Conservation (phyloP, 495 filamentous ascomycete species). For the Penicillium soppii region DNA sequence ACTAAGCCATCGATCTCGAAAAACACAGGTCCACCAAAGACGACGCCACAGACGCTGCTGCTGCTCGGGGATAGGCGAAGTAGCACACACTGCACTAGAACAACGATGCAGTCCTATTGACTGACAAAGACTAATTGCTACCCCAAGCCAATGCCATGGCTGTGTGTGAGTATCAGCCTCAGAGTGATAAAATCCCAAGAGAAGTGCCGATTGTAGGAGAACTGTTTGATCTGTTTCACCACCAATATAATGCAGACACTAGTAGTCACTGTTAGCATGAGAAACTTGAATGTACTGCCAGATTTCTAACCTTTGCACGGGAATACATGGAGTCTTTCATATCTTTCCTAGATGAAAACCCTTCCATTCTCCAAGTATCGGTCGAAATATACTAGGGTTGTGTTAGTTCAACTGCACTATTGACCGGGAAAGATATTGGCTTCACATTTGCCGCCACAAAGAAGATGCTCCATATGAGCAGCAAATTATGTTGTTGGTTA, state of each 20-base stretch:
- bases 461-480: constrained; percentile 45
- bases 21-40: constrained; percentile 42
- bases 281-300: background rate
- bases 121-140: constrained; percentile 34
- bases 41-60: constrained; percentile 37
- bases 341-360: constrained; percentile 32
- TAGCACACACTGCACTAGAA: constrained; percentile 16
- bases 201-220: constrained; percentile 36
- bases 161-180: constrained; percentile 34
- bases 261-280: background rate
- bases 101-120: constrained; percentile 35
- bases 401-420: constrained; percentile 17
- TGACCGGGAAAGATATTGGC: background rate
- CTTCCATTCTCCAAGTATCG: constrained; percentile 25
- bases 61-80: constrained; percentile 18
- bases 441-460: constrained; percentile 37
- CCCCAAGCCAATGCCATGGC: constrained; percentile 40
- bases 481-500: constrained; percentile 28
- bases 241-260: constrained; percentile 39
- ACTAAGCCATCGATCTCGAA: constrained; percentile 40
- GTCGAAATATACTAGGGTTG: constrained; percentile 14
- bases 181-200: constrained; percentile 42
- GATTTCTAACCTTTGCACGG: constrained; percentile 31
- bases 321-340: constrained; percentile 41
- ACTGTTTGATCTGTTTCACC: constrained; percentile 35